These are phyloP conservation scores for Phallus indusiatus DNA, from an alignment of 768 basidiomycete genomes.

Conservation along the genomic window DNA sequence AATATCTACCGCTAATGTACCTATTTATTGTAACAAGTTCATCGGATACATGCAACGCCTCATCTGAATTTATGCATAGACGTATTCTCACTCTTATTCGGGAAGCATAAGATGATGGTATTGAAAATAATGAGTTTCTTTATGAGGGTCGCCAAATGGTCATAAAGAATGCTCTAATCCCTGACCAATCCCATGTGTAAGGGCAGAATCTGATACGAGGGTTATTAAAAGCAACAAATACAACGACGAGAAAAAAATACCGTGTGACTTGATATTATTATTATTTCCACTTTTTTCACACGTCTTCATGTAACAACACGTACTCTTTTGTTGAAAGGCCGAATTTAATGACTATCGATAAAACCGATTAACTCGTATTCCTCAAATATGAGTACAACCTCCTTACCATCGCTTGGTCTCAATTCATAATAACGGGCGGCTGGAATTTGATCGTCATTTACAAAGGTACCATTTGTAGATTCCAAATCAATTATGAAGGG, in stretches of 20 bases:
- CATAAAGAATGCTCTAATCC: too few relatives aligned
- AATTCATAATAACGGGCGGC: slow-evolving; percentile 82
- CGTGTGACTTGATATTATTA: neutral
- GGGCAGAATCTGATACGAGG: neutral
- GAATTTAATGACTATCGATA: slow-evolving; percentile 66
- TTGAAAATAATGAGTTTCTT: too few relatives aligned
- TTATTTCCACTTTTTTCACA: slow-evolving; percentile 25
- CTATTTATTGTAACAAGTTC: neutral
- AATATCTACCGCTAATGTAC: neutral
- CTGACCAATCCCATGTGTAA: too few relatives aligned
- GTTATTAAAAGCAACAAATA: neutral
- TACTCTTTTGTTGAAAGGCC: slow-evolving; percentile 76
- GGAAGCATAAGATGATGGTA: too few relatives aligned
- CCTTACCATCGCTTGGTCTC: slow-evolving; percentile 66
- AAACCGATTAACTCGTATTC: neutral
- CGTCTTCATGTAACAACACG: slow-evolving; percentile 77
- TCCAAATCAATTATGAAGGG: slow-evolving; percentile 97
- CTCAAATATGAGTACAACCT: neutral
- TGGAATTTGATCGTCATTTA: slow-evolving; percentile 83
- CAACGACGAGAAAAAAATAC: too few relatives aligned
- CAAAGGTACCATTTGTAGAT: slow-evolving; percentile 92
- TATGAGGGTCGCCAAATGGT: too few relatives aligned
- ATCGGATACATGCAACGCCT: neutral
- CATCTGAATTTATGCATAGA: too few relatives aligned
- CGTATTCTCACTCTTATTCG: too few relatives aligned